Evolutionary conservation across 345 rosid genomes (phyloP).

Genomic region (Bruguiera sexangula): DNA sequence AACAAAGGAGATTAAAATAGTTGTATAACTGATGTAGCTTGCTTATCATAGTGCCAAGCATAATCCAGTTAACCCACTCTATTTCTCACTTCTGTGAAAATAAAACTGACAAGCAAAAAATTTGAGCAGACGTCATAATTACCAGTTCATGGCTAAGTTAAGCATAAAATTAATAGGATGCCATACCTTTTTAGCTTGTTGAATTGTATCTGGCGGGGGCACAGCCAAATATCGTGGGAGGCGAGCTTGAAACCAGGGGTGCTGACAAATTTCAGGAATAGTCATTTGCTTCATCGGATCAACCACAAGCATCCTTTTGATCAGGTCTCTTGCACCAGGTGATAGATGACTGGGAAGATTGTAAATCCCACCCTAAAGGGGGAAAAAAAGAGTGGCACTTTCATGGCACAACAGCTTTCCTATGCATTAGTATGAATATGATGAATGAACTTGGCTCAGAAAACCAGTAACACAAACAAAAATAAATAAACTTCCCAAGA

Average conservation of each 20-base stretch:
- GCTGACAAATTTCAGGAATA: constrained; percentile 78
- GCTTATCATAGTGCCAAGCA: too few species aligned
- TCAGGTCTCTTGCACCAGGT: constrained; percentile 74
- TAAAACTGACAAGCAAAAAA: too few species aligned
- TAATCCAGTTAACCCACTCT: too few species aligned
- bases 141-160: too few species aligned
- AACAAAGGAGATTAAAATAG: too few species aligned
- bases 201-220: constrained; percentile 62
- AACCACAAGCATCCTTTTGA: constrained; percentile 79
- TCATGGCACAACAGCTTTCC: not conserved
- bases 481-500: too few species aligned
- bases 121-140: too few species aligned
- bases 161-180: constrained; percentile 3
- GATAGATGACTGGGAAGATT: constrained; percentile 86
- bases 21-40: too few species aligned
- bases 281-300: constrained; percentile 76
- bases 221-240: constrained; percentile 77
- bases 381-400: not conserved
- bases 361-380: constrained; percentile 60
- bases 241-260: constrained; percentile 72
- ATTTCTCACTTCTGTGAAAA: too few species aligned
- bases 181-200: constrained; percentile 64
- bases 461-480: too few species aligned
- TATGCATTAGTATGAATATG: too few species aligned
- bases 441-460: too few species aligned